phyloP scores from a whole-genome alignment of 2,329 filamentous ascomycete genomes.

The Colletotrichum lini region DNA sequence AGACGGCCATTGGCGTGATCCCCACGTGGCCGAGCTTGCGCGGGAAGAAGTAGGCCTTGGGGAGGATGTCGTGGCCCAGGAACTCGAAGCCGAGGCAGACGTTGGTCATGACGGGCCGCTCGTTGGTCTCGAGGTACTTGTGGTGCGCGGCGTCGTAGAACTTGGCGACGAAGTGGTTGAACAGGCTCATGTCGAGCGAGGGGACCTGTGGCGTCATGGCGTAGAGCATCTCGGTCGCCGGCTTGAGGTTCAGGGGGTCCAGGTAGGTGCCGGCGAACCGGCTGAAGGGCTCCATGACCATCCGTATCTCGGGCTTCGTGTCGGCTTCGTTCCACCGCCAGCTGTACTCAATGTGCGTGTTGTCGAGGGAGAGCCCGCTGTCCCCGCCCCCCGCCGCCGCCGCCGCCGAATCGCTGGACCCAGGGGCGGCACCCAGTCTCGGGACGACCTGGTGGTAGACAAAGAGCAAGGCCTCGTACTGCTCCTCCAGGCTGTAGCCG shows the following conservation, averaged over 20 bases:
- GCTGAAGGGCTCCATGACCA: slow-evolving; percentile 27
- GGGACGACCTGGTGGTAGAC: slow-evolving; percentile 15
- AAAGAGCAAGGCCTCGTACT: slow-evolving; percentile 9
- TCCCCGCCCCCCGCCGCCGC: not conserved
- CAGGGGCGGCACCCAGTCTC: not conserved
- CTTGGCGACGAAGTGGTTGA: slow-evolving; percentile 28
- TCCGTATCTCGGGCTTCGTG: slow-evolving; percentile 19
- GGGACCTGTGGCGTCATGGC: slow-evolving; percentile 11
- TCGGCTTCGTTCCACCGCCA: slow-evolving; percentile 20
- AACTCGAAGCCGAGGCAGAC: slow-evolving; percentile 32
- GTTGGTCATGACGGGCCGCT: slow-evolving; percentile 19
- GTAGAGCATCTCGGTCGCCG: slow-evolving; percentile 14
- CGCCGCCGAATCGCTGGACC: not conserved
- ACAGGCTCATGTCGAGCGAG: slow-evolving; percentile 27
- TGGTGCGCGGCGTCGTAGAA: slow-evolving; percentile 16
- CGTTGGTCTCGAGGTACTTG: slow-evolving; percentile 16
- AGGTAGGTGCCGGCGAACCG: slow-evolving; percentile 27
- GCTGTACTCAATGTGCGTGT: slow-evolving; percentile 25
- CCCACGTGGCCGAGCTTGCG: slow-evolving; percentile 24
- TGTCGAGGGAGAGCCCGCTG: slow-evolving; percentile 24
- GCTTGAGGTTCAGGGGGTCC: slow-evolving; percentile 31
- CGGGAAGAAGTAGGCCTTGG: slow-evolving; percentile 28
- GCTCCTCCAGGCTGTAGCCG: slow-evolving; percentile 7
- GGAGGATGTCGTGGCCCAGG: not conserved
- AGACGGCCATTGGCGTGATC: slow-evolving; percentile 20